Conservation (phyloP, 306 rosid species). For the Glycine soja region DNA sequence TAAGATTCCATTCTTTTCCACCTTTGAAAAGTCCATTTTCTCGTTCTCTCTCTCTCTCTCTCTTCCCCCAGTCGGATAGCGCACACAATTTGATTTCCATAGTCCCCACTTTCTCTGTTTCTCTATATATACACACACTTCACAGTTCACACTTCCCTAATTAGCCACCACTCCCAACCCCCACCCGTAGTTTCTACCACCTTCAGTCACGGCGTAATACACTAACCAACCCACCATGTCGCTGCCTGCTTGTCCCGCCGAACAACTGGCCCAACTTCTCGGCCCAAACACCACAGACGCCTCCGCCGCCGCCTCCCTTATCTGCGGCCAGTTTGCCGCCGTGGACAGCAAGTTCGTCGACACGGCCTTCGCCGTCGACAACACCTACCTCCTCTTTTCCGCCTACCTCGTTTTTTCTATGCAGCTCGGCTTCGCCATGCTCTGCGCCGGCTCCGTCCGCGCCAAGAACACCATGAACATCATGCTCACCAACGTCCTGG, state of each 20-base stretch:
- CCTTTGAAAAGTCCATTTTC: slow-evolving; percentile 23
- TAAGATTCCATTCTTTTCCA: too few species aligned
- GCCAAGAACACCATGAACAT: slow-evolving; percentile 99
- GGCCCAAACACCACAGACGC: slow-evolving; percentile 73
- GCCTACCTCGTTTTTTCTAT: slow-evolving; percentile 97
- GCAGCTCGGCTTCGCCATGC: slow-evolving; percentile 99
- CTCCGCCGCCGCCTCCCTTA: slow-evolving; percentile 62
- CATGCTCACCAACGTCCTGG: slow-evolving; percentile 97
- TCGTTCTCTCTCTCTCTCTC: background rate
- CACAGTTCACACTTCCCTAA: too few species aligned
- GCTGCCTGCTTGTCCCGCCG: slow-evolving; percentile 45
- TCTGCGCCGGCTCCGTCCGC: slow-evolving; percentile 97
- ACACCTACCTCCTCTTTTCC: slow-evolving; percentile 87
- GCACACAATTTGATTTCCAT: background rate
- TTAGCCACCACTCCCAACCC: background rate
- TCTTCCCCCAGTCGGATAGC: background rate
- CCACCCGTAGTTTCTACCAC: too few species aligned
- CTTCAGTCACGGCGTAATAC: too few species aligned
- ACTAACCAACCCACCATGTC: slow-evolving; percentile 44
- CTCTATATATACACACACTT: background rate
- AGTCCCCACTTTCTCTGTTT: background rate
- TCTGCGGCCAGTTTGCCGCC: slow-evolving; percentile 60
- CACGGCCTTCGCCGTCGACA: slow-evolving; percentile 67
- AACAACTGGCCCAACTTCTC: slow-evolving; percentile 53
- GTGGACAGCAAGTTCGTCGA: slow-evolving; percentile 54